Base-by-base conservation (phyloP, 257 asterid genomes). In the Datura wrightii region DNA sequence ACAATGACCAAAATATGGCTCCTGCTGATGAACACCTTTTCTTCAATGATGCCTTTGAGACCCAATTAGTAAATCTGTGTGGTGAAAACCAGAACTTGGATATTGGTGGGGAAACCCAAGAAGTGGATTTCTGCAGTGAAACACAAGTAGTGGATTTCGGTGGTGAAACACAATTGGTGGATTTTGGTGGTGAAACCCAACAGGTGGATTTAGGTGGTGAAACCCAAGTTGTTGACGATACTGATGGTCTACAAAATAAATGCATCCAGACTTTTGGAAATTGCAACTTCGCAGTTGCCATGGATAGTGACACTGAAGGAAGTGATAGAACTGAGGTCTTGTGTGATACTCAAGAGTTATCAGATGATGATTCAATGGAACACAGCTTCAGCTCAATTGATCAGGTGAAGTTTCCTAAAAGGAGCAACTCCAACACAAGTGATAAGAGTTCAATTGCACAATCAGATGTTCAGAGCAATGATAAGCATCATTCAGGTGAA, bases 211-310 rank as follows among this genome's bases (percentile, higher is more conserved):
- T 84, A 52, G 56, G 13, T 24, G 79, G 34, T 46, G 97, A 90
- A 87, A 94, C 97, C 53, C 98, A 96, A 87, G 89, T 85, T 82
- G 82, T 92, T 80, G 94, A 91, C 72, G 90, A 93, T 88, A 54
- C 70, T 82, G 90, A 88, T 83, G 87, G 87, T 89, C 74, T 85
- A 80, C 84, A 84, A 19, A 44, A 69, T 85, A 53, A 82, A 72
- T 78, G 46, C 39, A 67, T 84, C 10, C 90, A 87, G 84, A 86
- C 90, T 41, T 83, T 83, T 36, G 88, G 89, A 44, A 92, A 86
- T 71, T 84, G 76, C 53, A 79, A 86, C 83, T 44, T 84, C 14
- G 91, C 90, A 85, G 89, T 81, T 87, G 89, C 59, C 4, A 69
- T 48, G 83, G 83, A 56, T 82, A 87, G 88, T 88, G 91, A 85